These are phyloP conservation scores for Hanseniaspora guilliermondii DNA, from an alignment of 805 yeast species.

Conservation along the genomic window DNA sequence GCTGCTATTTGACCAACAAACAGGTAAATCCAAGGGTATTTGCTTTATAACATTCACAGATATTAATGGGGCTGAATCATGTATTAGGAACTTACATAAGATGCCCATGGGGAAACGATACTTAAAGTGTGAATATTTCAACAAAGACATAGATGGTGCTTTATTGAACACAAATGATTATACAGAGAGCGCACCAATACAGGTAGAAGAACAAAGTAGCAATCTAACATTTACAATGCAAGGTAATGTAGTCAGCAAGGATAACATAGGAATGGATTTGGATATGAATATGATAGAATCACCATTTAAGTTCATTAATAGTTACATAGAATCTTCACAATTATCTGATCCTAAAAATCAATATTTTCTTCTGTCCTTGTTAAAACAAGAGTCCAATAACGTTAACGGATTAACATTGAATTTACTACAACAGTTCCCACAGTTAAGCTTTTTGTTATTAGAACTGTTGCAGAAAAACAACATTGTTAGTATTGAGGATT, in stretches of 20 bases:
- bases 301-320: conserved; percentile 29
- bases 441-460: conserved; percentile 68
- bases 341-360: conserved; percentile 19
- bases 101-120: conserved; percentile 60
- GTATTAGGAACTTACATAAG: conserved; percentile 77
- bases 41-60: conserved; percentile 79
- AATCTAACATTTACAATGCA: conserved; percentile 15
- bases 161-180: conserved; percentile 14
- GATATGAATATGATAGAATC: conserved; percentile 29
- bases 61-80: conserved; percentile 75
- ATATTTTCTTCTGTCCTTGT: conserved; percentile 4
- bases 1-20: conserved; percentile 71
- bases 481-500: conserved; percentile 26
- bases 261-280: conserved; percentile 33
- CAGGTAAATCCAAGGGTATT: conserved; percentile 84
- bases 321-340: conserved; percentile 13
- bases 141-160: conserved; percentile 29
- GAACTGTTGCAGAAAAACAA: conserved; percentile 45
- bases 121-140: conserved; percentile 63
- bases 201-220: background rate
- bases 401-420: conserved; percentile 15
- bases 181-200: conserved; percentile 7
- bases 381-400: conserved; percentile 13
- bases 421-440: conserved; percentile 42
- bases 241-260: conserved; percentile 14